phyloP scores from a whole-genome alignment of 169 alveolate species.

The Plasmodium inui region DNA sequence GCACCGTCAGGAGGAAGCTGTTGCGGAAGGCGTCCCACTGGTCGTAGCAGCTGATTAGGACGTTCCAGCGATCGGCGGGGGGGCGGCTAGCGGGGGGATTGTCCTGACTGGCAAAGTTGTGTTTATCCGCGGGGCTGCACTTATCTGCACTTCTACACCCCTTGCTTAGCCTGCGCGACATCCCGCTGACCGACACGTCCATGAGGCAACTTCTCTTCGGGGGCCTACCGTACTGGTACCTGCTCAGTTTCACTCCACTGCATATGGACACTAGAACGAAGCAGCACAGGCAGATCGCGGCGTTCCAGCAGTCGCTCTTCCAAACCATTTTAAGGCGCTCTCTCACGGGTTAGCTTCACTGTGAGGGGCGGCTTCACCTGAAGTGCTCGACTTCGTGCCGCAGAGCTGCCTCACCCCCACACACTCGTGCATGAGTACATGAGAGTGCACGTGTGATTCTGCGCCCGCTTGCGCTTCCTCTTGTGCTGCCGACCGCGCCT shows the following conservation, averaged over 20 bases:
- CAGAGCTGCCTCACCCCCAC: background rate
- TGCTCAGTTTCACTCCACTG: background rate
- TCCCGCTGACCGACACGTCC: background rate
- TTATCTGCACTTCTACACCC: background rate
- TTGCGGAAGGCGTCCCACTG: conserved; percentile 23
- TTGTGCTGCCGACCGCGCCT: background rate
- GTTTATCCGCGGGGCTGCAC: background rate
- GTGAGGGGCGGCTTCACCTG: background rate
- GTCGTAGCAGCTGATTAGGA: conserved; percentile 43
- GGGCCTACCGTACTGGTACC: background rate
- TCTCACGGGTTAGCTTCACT: background rate
- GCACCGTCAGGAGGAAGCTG: conserved; percentile 10
- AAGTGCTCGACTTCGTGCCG: background rate
- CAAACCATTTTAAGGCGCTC: background rate
- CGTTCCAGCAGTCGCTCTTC: background rate
- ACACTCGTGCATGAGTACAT: background rate
- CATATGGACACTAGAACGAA: background rate
- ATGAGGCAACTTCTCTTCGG: background rate
- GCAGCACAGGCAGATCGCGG: background rate
- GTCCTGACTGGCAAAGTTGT: background rate
- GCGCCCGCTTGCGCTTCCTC: background rate
- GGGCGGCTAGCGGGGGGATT: background rate
- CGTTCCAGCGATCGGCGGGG: background rate
- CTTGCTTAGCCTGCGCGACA: background rate
- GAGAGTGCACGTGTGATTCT: background rate